Percentiles rank a stretch among this genome's conserved stretches.
Conservation (phyloP, 164 flowering plant genomes). For the Aristolochia contorta region DNA sequence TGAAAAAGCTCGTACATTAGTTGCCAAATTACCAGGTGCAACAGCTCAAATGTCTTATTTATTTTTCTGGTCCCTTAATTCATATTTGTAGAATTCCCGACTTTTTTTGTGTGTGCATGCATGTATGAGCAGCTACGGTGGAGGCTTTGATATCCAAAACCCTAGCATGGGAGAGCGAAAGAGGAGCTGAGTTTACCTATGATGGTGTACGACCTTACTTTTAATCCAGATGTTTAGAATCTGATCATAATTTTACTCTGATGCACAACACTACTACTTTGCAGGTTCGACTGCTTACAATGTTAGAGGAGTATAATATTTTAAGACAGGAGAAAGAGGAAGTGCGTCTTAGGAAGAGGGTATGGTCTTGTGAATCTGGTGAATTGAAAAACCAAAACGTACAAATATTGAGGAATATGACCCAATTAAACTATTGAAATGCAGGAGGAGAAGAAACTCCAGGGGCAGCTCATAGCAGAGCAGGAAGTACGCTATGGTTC, state of each 20-base stretch:
- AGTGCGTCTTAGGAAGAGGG: conserved; percentile 71
- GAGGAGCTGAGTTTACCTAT: conserved; percentile 43
- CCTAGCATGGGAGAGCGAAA: conserved; percentile 56
- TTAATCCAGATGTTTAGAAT: background rate
- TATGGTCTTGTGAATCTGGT: conserved; percentile 12
- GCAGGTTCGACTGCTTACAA: conserved; percentile 66
- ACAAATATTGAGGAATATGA: background rate
- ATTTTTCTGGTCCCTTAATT: background rate
- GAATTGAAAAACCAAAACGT: too few species aligned
- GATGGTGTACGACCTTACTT: conserved; percentile 50
- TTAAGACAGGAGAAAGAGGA: conserved; percentile 76
- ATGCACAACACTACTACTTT: conserved; percentile 1
- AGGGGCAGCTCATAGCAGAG: conserved; percentile 10
- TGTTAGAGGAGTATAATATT: conserved; percentile 74
- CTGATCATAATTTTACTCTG: background rate
- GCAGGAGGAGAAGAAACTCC: conserved; percentile 85
- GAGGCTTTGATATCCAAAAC: conserved; percentile 41
- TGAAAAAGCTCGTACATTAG: conserved; percentile 62
- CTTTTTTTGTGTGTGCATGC: conserved; percentile 4
- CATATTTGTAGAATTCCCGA: background rate
- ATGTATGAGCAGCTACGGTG: conserved; percentile 38
- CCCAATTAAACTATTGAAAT: background rate
- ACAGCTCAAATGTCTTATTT: conserved; percentile 1
- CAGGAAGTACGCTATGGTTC: background rate
- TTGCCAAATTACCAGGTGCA: conserved; percentile 61